Evolutionary conservation across 257 asterid genomes (phyloP), one percentile per base, ranked within the genome.

Genomic region (Cynanchum wilfordii): DNA sequence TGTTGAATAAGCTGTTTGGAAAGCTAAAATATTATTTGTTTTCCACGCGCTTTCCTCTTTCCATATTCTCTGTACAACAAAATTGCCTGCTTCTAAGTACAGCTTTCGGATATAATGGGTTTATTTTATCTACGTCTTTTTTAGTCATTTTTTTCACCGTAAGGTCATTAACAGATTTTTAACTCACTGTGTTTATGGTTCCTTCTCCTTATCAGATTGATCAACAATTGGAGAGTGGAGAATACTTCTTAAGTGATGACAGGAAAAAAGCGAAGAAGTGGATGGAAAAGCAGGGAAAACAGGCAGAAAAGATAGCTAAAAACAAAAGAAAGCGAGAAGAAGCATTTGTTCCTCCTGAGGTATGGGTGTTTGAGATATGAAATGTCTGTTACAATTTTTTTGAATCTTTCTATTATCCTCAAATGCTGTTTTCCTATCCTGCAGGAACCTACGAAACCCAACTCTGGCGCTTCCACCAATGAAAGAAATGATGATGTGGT

Each of bases 261-360:
- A 94, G 86, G 84, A 94, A 89, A 81, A 87, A 79, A 77, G 94
- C 90, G 0, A 91, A 87, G 91, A 86, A 88, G 80, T 91, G 96
- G 97, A 84, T 79, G 77, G 98, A 91, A 68, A 94, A 87, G 85
- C 97, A 88, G 86, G 93, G 88, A 74, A 89, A 94, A 80, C 98
- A 94, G 83, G 91, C 88, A 8, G 89, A 82, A 45, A 94, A 86
- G 86, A 79, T 80, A 29, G 88, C 90, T 66, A 91, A 87, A 85
- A 91, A 84, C 79, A 91, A 84, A 86, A 88, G 72, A 83, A 91
- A 78, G 78, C 87, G 96, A 40, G 97, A 94, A 16, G 93, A 77
- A 75, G 90, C 96, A 68, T 94, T 84, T 81, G 75, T 91, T 81
- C 98, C 96, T 75, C 98, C 96, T 6, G 88, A 88, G 96, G 98